Evolutionary conservation across 139 green algal species (phyloP).

Genomic region (Coelastrella sp.): DNA sequence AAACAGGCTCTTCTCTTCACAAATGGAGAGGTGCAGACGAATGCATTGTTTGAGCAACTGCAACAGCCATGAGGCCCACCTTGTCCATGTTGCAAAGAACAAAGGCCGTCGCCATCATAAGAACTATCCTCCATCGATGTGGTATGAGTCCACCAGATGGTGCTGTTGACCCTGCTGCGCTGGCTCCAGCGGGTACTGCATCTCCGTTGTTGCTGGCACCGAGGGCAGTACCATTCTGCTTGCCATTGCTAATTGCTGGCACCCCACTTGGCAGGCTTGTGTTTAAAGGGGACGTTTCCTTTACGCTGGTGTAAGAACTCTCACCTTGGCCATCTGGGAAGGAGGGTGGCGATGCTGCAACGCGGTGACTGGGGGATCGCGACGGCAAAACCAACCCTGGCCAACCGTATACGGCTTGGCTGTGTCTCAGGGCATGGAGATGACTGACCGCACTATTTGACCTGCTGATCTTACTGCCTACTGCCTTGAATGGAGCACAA

Average conservation of each 20-base stretch:
- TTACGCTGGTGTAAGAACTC: background rate
- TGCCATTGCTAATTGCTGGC: conserved; percentile 24
- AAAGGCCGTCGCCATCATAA: conserved; percentile 52
- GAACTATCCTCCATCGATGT: conserved; percentile 44
- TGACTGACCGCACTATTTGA: background rate
- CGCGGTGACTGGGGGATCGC: background rate
- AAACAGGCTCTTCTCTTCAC: too few species aligned
- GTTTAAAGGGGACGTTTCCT: background rate
- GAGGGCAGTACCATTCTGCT: conserved; percentile 29
- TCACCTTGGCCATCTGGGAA: conserved; percentile 25
- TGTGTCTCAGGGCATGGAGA: background rate
- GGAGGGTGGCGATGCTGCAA: background rate
- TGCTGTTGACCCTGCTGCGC: background rate
- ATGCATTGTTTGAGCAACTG: too few species aligned
- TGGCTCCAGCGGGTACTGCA: background rate
- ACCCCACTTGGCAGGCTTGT: background rate
- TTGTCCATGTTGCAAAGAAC: conserved; percentile 99
- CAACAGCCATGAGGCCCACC: conserved; percentile 38
- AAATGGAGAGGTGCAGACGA: too few species aligned
- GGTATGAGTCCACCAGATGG: background rate
- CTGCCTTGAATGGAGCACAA: background rate
- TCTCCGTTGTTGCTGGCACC: background rate
- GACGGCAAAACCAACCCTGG: background rate
- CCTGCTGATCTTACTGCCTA: background rate
- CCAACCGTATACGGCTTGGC: background rate